These are phyloP conservation scores for Stenocarpella maydis DNA, from an alignment of 2,329 filamentous ascomycete genomes.

Conservation along the genomic window DNA sequence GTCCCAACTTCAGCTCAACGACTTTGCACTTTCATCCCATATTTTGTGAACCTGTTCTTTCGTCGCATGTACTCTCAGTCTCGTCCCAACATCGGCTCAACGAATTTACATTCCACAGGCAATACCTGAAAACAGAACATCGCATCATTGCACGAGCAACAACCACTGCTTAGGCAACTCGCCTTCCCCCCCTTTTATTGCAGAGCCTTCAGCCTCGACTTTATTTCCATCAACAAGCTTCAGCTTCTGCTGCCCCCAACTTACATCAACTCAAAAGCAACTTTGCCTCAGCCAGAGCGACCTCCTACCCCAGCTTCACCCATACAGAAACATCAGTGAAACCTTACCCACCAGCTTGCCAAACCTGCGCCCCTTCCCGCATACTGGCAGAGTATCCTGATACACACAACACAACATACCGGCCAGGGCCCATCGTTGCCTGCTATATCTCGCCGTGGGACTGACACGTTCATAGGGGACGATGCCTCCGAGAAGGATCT, in stretches of 20 bases:
- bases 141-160: neutral
- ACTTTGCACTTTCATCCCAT: no score
- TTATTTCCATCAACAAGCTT: neutral
- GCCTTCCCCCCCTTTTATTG: neutral
- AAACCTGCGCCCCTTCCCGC: neutral
- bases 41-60: no score
- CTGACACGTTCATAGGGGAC: constrained; percentile 20
- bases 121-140: neutral
- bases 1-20: neutral
- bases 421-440: neutral
- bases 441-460: no score
- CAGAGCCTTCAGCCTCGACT: neutral
- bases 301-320: neutral
- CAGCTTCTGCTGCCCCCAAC: no score
- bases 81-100: neutral
- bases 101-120: neutral
- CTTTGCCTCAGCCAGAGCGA: neutral
- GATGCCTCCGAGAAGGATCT: constrained; percentile 33
- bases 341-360: neutral
- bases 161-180: neutral
- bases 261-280: neutral
- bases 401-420: no score
- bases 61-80: no score
- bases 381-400: no score
- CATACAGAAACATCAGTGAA: neutral